phyloP scores from a whole-genome alignment of 202 grass and related monocot genomes.

The Carex sylvatica region DNA sequence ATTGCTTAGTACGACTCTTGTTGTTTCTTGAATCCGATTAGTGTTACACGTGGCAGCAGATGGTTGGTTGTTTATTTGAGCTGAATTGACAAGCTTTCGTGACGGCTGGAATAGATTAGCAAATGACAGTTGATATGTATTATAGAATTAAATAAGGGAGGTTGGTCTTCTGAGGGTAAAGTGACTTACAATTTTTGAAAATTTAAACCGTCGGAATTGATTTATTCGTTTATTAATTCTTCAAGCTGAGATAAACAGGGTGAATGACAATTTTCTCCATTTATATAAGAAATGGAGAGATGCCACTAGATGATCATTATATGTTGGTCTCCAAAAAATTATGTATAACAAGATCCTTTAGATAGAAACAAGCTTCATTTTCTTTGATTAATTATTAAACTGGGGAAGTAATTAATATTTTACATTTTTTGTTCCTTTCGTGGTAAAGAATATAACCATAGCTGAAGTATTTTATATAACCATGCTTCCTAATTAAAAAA shows the following conservation, averaged over 20 bases:
- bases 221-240: neutral
- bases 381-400: too few species aligned
- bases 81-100: slow-evolving; percentile 1
- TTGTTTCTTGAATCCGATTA: neutral
- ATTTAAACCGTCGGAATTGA: neutral
- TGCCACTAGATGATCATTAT: neutral
- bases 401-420: too few species aligned
- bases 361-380: too few species aligned
- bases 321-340: too few species aligned
- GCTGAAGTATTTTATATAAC: neutral
- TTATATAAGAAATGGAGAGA: neutral
- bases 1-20: slow-evolving; percentile 17
- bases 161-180: slow-evolving; percentile 21
- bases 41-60: neutral
- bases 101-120: slow-evolving; percentile 1
- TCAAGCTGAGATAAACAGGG: neutral
- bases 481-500: too few species aligned
- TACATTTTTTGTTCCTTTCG: neutral
- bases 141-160: slow-evolving; percentile 19
- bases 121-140: neutral
- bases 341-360: too few species aligned
- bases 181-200: neutral
- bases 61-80: slow-evolving; percentile 7
- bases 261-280: neutral
- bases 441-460: neutral